phyloP scores from a whole-genome alignment of 1,284 basidiomycete species.

The Phellopilus nigrolimitatus region DNA sequence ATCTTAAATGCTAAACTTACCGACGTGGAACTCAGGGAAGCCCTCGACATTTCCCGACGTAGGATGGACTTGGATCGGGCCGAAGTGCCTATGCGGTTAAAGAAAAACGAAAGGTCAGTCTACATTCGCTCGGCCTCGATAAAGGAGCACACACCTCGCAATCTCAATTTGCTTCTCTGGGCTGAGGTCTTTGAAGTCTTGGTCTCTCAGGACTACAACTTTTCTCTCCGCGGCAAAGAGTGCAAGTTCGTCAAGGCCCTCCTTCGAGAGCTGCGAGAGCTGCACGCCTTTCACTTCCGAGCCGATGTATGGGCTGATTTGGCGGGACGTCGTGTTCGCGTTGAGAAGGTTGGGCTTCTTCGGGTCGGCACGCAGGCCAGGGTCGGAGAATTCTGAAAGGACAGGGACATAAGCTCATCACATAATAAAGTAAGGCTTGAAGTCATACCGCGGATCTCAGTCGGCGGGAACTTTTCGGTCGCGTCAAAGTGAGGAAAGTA shows the following conservation, averaged over 20 bases:
- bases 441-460: constrained; percentile 35
- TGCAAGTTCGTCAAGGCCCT: constrained; percentile 59
- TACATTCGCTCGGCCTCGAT: too few relatives aligned
- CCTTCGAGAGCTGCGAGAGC: constrained; percentile 47
- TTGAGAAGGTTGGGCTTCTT: constrained; percentile 47
- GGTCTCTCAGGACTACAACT: constrained; percentile 52
- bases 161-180: constrained; percentile 49
- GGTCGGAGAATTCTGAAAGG: constrained; percentile 31
- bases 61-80: constrained; percentile 56
- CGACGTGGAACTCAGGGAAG: constrained; percentile 50
- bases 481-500: constrained; percentile 43
- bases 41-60: constrained; percentile 46
- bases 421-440: neutral
- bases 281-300: constrained; percentile 57
- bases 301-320: constrained; percentile 54
- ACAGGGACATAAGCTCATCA: neutral
- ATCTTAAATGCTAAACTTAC: constrained; percentile 24
- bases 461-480: constrained; percentile 41
- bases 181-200: constrained; percentile 52
- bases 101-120: too few relatives aligned
- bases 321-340: constrained; percentile 33
- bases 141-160: constrained; percentile 29
- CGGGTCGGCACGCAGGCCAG: constrained; percentile 44
- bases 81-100: constrained; percentile 45
- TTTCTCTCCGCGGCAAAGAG: constrained; percentile 56